Evolutionary conservation across 139 green algal species (phyloP).

Genomic region (Protoeuglena noctilucae): DNA sequence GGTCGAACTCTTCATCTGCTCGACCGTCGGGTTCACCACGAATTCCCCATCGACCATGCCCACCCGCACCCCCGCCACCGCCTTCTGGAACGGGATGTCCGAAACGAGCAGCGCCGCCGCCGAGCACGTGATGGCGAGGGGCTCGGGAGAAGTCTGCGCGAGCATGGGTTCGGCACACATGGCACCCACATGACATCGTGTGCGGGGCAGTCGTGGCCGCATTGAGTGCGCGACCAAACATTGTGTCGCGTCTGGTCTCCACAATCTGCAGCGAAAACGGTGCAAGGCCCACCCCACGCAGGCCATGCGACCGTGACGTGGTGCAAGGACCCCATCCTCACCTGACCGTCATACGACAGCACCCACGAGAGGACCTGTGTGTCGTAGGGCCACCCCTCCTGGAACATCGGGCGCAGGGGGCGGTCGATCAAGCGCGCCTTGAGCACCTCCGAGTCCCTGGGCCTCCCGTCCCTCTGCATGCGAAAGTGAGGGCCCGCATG

Average conservation of each 20-base stretch:
- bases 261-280: too few species aligned
- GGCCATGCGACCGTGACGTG: too few species aligned
- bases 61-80: conserved; percentile 77
- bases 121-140: conserved; percentile 84
- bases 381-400: conserved; percentile 65
- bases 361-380: conserved; percentile 74
- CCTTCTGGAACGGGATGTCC: conserved; percentile 63
- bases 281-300: too few species aligned
- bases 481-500: too few species aligned
- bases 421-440: conserved; percentile 77
- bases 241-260: too few species aligned
- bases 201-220: too few species aligned
- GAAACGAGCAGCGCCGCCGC: conserved; percentile 62
- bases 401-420: conserved; percentile 82
- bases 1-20: conserved; percentile 30
- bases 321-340: too few species aligned
- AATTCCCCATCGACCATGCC: conserved; percentile 42
- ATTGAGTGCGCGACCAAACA: too few species aligned
- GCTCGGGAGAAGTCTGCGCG: conserved; percentile 66
- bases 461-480: conserved; percentile 69
- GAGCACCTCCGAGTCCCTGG: conserved; percentile 71
- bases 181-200: too few species aligned
- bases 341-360: conserved; percentile 67
- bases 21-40: conserved; percentile 66
- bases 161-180: too few species aligned